Evolutionary conservation across 2,329 filamentous ascomycete genomes (phyloP), one percentile per base, ranked within the genome.

Genomic region (Epichloe bromicola): DNA sequence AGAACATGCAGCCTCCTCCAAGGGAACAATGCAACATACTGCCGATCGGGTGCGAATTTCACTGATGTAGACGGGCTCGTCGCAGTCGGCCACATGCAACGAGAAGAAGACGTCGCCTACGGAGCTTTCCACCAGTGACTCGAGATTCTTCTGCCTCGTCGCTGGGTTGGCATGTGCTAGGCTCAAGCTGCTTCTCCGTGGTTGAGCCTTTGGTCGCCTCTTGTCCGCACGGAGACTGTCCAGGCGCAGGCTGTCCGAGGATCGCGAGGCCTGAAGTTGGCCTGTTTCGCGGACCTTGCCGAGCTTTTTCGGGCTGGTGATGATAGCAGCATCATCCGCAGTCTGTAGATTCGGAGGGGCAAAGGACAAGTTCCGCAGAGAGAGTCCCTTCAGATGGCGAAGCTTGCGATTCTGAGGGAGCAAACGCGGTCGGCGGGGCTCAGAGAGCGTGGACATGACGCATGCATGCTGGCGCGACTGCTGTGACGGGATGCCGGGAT

Each of bases 71-170:
- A 96, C 70, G 0, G 91, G 89, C 15, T 88, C 83, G 45, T 75
- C 67, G 48, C 80, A 68, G 3, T 70, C 78, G 1, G 78, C 71
- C 44, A 83, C 78, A 65, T 96, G 90, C 48, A 96, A 64, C 3
- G 88, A 86, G 66, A 95, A 93, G 74, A 95, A 96, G 15, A 84
- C 82, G 67, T 96, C 86, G n/a, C 84, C 88, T 67, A 93, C 82
- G 48, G 80, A 76, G 58, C 75, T 79, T 49, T 82, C 80, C 30
- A 86, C 79, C 7, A 87, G 77, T 57, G 83, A 76, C 65, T 93
- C 86, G 41, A 95, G 71, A 63, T 82, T 84, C 65, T 81, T 82
- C 70, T 95, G 89, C 50, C 88, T 67, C 26, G 71, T 68, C 3
- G 67, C 54, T 0, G 74, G 74, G 46, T 61, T 76, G 14, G 67